Percentiles rank a stretch among this genome's conserved stretches.
Conservation (phyloP, 2,329 filamentous ascomycete species). For the Ophiostoma ulmi region DNA sequence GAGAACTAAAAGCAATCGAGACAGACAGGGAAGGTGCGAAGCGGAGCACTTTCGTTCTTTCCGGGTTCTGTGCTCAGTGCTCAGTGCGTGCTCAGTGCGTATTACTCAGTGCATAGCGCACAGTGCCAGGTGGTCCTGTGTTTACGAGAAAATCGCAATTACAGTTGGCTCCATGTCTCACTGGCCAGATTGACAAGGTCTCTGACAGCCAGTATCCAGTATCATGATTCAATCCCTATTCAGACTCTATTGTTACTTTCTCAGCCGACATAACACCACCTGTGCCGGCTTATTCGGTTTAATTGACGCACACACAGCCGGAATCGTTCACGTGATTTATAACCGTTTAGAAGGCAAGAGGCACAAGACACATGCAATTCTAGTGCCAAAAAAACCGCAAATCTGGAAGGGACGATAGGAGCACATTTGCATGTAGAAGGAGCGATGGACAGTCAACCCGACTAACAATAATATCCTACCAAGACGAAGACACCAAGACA, state of each 20-base stretch:
- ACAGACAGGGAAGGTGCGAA: conserved; percentile 11
- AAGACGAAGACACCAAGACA: conserved; percentile 1
- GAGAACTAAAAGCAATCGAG: neutral
- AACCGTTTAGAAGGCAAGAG: neutral
- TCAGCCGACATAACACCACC: neutral
- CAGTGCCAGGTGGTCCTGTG: neutral
- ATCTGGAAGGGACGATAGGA: neutral
- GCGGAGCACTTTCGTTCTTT: conserved; percentile 13
- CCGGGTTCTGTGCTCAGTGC: neutral
- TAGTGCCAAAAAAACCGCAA: neutral
- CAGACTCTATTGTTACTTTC: neutral
- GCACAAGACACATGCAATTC: neutral
- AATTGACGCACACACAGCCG: conserved; percentile 4
- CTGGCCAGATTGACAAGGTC: neutral
- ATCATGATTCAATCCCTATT: neutral
- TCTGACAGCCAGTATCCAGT: neutral
- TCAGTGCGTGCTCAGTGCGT: neutral
- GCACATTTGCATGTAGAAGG: neutral
- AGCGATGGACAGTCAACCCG: neutral
- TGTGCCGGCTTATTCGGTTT: neutral
- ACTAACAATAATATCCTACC: neutral
- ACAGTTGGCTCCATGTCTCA: conserved; percentile 9
- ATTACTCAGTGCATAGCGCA: neutral
- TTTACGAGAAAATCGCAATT: conserved; percentile 14
- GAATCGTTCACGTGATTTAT: neutral